phyloP scores from a whole-genome alignment of 306 rosid species.

The Arachis stenosperma region DNA sequence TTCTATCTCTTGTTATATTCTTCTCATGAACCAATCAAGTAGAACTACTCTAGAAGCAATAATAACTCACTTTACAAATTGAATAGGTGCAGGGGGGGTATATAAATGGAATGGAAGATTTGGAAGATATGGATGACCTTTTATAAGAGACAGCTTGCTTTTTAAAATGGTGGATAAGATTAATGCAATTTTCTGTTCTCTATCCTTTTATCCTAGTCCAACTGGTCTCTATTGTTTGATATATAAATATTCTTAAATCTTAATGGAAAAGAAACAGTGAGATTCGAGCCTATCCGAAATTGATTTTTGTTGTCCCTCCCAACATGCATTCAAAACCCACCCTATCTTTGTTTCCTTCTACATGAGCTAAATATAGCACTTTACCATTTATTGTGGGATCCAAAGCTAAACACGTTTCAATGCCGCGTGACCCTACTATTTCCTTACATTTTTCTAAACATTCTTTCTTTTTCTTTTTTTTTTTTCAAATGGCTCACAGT shows the following conservation, averaged over 20 bases:
- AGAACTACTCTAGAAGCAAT: neutral
- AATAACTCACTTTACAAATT: no score
- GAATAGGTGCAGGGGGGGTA: neutral
- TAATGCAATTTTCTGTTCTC: neutral
- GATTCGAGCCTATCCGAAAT: slow-evolving; percentile 54
- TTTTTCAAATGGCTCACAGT: no score
- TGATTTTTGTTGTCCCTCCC: slow-evolving; percentile 38
- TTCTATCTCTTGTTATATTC: neutral
- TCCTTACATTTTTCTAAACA: neutral
- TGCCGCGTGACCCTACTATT: slow-evolving; percentile 25
- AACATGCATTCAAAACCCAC: neutral
- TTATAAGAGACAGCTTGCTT: slow-evolving; percentile 21
- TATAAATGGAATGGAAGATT: slow-evolving; percentile 32
- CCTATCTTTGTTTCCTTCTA: slow-evolving; percentile 7
- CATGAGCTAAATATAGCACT: slow-evolving; percentile 7
- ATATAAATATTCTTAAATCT: neutral
- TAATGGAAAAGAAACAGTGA: slow-evolving; percentile 32
- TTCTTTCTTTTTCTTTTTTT: no score
- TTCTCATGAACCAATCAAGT: neutral
- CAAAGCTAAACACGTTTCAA: neutral
- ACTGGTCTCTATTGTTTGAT: neutral
- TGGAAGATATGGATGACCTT: slow-evolving; percentile 13
- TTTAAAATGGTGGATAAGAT: slow-evolving; percentile 45
- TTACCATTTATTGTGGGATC: neutral
- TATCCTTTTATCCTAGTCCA: neutral